Evolutionary conservation across 2,329 filamentous ascomycete species (phyloP).

Genomic region (Polytolypa hystricis): DNA sequence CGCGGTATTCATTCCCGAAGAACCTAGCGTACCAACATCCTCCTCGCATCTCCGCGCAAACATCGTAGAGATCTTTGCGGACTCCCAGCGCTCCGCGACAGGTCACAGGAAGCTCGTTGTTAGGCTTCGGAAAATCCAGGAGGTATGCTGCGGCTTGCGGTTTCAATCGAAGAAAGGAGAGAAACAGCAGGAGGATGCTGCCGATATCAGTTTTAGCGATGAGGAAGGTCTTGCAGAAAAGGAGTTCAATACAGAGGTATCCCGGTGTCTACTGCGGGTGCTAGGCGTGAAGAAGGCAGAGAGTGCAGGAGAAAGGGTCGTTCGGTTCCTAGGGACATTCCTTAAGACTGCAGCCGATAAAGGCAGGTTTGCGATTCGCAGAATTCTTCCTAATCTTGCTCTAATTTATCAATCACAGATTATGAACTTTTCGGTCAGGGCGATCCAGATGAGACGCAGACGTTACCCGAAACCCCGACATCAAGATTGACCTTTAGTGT

Average conservation of each 20-base stretch:
- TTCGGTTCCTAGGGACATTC: slow-evolving; percentile 82
- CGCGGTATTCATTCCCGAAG: slow-evolving; percentile 48
- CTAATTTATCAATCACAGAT: slow-evolving; percentile 40
- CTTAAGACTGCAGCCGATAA: slow-evolving; percentile 57
- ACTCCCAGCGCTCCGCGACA: slow-evolving; percentile 80
- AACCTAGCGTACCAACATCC: slow-evolving; percentile 35
- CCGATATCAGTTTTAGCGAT: slow-evolving; percentile 31
- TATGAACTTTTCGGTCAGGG: slow-evolving; percentile 52
- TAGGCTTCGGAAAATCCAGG: slow-evolving; percentile 80
- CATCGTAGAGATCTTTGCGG: slow-evolving; percentile 61
- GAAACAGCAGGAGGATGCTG: slow-evolving; percentile 15
- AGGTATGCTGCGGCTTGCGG: slow-evolving; percentile 58
- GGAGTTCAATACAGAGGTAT: slow-evolving; percentile 78
- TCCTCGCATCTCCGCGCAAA: slow-evolving; percentile 55
- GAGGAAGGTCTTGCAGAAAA: slow-evolving; percentile 66
- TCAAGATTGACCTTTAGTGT: slow-evolving; percentile 66
- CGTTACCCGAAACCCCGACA: slow-evolving; percentile 71
- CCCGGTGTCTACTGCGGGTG: slow-evolving; percentile 68
- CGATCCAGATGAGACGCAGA: slow-evolving; percentile 56
- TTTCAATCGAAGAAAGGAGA: slow-evolving; percentile 26
- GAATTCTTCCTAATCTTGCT: not conserved
- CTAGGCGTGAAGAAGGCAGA: slow-evolving; percentile 89
- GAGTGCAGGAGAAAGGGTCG: slow-evolving; percentile 69
- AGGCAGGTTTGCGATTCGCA: slow-evolving; percentile 24
- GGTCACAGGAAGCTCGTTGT: slow-evolving; percentile 84